Evolutionary conservation across 2,329 filamentous ascomycete genomes (phyloP).

Genomic region (Fusarium anthophilum): DNA sequence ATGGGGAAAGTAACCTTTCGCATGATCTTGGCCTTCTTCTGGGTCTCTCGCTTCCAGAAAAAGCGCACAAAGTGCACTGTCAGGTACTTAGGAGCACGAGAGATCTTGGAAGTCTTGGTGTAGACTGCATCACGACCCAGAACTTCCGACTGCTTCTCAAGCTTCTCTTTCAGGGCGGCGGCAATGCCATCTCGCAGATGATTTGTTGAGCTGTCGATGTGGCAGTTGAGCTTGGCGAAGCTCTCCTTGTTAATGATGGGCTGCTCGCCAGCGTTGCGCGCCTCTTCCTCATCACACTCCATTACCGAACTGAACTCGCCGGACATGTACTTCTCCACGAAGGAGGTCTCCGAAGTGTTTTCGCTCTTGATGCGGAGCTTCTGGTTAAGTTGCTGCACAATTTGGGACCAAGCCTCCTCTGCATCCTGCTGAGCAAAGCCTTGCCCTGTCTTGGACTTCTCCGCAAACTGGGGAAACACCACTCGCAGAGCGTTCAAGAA

Average conservation of each 20-base stretch:
- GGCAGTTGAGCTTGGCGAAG: conserved; percentile 95
- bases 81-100: conserved; percentile 91
- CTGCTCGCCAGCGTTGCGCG: conserved; percentile 78
- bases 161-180: conserved; percentile 83
- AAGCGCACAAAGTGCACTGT: conserved; percentile 98
- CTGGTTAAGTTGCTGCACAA: conserved; percentile 82
- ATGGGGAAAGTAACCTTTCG: conserved; percentile 96
- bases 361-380: conserved; percentile 75
- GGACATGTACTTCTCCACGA: conserved; percentile 90
- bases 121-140: conserved; percentile 84
- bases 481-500: conserved; percentile 84
- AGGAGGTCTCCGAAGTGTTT: conserved; percentile 67
- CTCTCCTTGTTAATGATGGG: conserved; percentile 73
- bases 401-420: conserved; percentile 98
- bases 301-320: conserved; percentile 82
- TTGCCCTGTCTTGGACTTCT: conserved; percentile 81
- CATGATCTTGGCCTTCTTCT: conserved; percentile 99
- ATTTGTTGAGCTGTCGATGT: conserved; percentile 88
- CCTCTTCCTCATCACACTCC: conserved; percentile 83
- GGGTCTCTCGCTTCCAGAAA: conserved; percentile 94
- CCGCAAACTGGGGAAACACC: conserved; percentile 91
- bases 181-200: conserved; percentile 90
- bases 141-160: conserved; percentile 86
- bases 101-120: conserved; percentile 90
- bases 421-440: conserved; percentile 98